A percentile compares a stretch with the other conserved stretches of the same genome.
Evolutionary conservation across 2,329 filamentous ascomycete genomes (phyloP).

Genomic region (Elsinoe perseae): DNA sequence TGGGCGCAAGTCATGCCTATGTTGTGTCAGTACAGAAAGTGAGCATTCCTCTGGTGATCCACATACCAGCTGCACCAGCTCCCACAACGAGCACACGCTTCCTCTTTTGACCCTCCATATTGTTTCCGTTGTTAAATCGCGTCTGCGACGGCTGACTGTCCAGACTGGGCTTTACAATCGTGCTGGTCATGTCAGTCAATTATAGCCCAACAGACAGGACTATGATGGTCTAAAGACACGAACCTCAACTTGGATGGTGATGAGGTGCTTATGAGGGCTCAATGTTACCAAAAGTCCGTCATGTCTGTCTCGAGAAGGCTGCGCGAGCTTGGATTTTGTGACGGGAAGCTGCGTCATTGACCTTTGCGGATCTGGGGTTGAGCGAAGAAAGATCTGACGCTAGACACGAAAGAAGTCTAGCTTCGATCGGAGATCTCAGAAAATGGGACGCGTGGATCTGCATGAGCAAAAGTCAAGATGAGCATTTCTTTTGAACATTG

Average conservation of each 20-base stretch:
- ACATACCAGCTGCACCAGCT: constrained; percentile 56
- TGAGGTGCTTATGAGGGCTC: background rate
- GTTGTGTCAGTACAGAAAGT: background rate
- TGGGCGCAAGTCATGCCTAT: constrained; percentile 56
- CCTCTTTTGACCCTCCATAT: constrained; percentile 29
- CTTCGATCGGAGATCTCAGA: constrained; percentile 5
- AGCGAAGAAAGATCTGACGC: background rate
- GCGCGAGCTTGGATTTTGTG: background rate
- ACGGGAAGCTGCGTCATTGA: constrained; percentile 9
- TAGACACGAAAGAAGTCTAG: background rate
- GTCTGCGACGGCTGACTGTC: constrained; percentile 24
- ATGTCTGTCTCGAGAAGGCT: background rate
- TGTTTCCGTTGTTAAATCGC: constrained; percentile 31
- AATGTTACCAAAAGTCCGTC: background rate
- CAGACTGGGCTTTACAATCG: constrained; percentile 15
- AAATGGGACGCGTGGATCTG: constrained; percentile 1
- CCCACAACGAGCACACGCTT: constrained; percentile 54
- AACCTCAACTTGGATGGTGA: background rate
- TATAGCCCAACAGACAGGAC: background rate
- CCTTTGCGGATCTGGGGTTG: background rate
- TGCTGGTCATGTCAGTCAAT: constrained; percentile 11
- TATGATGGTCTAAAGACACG: background rate
- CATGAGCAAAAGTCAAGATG: background rate
- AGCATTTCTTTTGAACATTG: too few relatives aligned
- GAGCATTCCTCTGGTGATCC: constrained; percentile 1